Evolutionary conservation across 768 basidiomycete species (phyloP).

Genomic region (Pisolithus orientalis): DNA sequence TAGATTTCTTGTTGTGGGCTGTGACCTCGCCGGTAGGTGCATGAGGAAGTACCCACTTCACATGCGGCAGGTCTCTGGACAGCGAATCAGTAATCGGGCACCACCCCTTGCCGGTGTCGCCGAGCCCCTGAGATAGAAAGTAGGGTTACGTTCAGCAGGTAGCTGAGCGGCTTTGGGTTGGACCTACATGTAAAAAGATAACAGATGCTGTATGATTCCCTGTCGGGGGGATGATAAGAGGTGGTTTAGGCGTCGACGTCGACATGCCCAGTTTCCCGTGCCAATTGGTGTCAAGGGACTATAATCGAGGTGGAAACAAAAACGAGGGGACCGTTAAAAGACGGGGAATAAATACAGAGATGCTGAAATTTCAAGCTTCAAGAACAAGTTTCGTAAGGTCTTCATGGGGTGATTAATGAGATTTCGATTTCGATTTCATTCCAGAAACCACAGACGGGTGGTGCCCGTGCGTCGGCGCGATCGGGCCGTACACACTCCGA

Average conservation of each 20-base stretch:
- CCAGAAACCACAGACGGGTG: background rate
- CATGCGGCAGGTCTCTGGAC: slow-evolving; percentile 51
- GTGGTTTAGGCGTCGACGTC: slow-evolving; percentile 15
- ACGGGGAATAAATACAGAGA: slow-evolving; percentile 3
- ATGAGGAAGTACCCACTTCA: slow-evolving; percentile 74
- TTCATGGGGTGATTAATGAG: background rate
- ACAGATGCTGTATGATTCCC: slow-evolving; percentile 78
- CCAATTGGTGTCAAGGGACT: background rate
- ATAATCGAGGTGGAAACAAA: background rate
- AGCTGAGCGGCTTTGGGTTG: background rate
- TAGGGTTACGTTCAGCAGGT: background rate
- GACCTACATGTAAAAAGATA: slow-evolving; percentile 81
- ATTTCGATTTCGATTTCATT: background rate
- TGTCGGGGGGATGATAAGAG: slow-evolving; percentile 30
- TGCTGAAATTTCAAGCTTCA: slow-evolving; percentile 2
- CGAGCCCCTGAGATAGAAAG: slow-evolving; percentile 50
- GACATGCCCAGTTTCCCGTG: background rate
- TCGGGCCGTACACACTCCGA: background rate
- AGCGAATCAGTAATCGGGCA: slow-evolving; percentile 69
- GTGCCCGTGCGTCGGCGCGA: slow-evolving; percentile 10
- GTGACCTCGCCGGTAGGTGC: slow-evolving; percentile 49
- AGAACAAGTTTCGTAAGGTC: slow-evolving; percentile 1
- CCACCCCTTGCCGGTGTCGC: slow-evolving; percentile 74
- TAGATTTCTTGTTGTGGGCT: slow-evolving; percentile 64
- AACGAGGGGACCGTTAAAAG: background rate